Evolutionary conservation across 202 grass and related monocot genomes (phyloP).

Genomic region (Alloteropsis angusta): DNA sequence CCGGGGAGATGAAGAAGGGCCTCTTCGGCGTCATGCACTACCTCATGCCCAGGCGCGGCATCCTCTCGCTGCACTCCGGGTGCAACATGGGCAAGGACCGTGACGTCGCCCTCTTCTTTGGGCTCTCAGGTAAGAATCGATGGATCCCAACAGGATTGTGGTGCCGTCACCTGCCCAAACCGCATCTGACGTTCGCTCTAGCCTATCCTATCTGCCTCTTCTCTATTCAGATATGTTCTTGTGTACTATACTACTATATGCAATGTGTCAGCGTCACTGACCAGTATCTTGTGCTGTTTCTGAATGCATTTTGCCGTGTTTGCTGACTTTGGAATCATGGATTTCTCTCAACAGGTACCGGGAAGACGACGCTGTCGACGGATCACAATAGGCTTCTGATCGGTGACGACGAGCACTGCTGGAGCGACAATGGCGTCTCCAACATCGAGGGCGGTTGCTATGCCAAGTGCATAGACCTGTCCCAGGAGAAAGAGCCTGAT

Average conservation of each 20-base stretch:
- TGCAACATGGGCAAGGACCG: conserved; percentile 95
- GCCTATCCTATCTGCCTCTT: conserved; percentile 3
- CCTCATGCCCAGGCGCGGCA: conserved; percentile 94
- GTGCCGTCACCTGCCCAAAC: conserved; percentile 63
- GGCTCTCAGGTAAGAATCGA: conserved; percentile 71
- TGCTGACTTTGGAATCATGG: background rate
- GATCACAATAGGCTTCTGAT: conserved; percentile 87
- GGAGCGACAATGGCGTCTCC: conserved; percentile 85
- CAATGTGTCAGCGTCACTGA: conserved; percentile 9
- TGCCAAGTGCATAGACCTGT: conserved; percentile 91
- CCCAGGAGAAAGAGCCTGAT: conserved; percentile 85
- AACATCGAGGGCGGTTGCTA: conserved; percentile 99
- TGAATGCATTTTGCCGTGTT: background rate
- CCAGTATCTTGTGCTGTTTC: background rate
- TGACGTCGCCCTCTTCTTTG: conserved; percentile 99
- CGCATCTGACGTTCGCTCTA: conserved; percentile 29
- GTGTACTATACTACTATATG: background rate
- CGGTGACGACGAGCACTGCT: conserved; percentile 96
- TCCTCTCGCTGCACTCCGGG: conserved; percentile 95
- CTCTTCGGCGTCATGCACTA: conserved; percentile 99
- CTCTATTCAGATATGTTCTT: no score
- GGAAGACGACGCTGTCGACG: conserved; percentile 94
- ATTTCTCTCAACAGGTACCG: conserved; percentile 46
- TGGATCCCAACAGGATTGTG: conserved; percentile 17
- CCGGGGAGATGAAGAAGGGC: conserved; percentile 99